phyloP scores from a whole-genome alignment of 2,329 filamentous ascomycete genomes.

The Colletotrichum shisoi region DNA sequence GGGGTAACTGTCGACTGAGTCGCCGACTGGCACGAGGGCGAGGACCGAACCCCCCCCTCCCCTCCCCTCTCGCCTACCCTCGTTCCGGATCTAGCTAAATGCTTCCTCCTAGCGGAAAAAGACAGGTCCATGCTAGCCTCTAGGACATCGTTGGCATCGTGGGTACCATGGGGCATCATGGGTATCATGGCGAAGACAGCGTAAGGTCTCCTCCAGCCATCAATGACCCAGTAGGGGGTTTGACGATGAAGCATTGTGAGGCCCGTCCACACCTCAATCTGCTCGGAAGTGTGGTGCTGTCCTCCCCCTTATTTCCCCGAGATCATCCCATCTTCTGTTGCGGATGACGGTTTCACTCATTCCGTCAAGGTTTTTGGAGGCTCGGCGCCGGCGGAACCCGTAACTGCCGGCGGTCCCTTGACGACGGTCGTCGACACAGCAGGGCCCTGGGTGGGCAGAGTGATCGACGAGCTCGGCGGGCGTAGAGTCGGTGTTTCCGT shows the following conservation, averaged over 20 bases:
- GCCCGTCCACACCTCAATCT: slow-evolving; percentile 18
- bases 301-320: background rate
- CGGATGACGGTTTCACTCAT: slow-evolving; percentile 31
- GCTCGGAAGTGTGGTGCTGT: slow-evolving; percentile 7
- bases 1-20: slow-evolving; percentile 18
- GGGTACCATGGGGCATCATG: background rate
- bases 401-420: slow-evolving; percentile 10
- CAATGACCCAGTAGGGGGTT: background rate
- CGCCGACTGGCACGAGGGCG: slow-evolving; percentile 31
- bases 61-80: background rate
- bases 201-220: background rate
- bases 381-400: slow-evolving; percentile 10
- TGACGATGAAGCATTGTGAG: background rate
- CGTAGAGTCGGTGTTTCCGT: background rate
- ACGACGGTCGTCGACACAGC: background rate
- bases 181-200: background rate
- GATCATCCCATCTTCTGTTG: slow-evolving; percentile 25
- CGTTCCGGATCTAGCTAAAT: slow-evolving; percentile 34
- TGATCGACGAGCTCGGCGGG: background rate
- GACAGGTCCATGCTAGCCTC: background rate
- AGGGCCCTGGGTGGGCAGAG: slow-evolving; percentile 1
- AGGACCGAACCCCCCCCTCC: background rate
- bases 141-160: background rate
- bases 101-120: slow-evolving; percentile 6
- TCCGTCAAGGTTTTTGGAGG: slow-evolving; percentile 9